Percentiles rank a stretch among this genome's conserved stretches.
Conservation (phyloP, 768 basidiomycete species). For the Tricholoma sp. region DNA sequence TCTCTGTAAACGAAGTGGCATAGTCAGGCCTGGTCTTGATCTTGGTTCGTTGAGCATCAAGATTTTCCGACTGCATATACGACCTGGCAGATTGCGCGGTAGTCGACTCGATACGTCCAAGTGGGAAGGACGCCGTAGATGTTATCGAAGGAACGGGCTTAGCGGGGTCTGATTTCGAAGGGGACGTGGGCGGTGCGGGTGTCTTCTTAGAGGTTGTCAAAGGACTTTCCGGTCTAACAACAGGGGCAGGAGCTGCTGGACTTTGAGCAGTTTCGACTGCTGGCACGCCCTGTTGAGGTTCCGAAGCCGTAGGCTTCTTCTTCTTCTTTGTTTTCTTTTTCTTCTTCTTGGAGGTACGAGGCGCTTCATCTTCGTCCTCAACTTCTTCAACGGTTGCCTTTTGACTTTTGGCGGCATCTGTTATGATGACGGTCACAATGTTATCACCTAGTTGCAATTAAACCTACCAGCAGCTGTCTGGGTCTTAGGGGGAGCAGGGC, state of each 20-base stretch:
- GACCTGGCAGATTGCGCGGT: constrained; percentile 66
- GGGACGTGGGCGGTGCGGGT: constrained; percentile 13
- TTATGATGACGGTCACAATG: background rate
- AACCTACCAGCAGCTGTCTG: background rate
- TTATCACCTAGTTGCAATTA: background rate
- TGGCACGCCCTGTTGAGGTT: constrained; percentile 13
- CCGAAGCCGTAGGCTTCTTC: constrained; percentile 35
- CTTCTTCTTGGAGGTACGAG: constrained; percentile 40
- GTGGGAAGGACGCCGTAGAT: constrained; percentile 28
- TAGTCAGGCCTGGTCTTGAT: constrained; percentile 65
- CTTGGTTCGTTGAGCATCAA: constrained; percentile 52
- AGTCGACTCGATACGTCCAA: constrained; percentile 38
- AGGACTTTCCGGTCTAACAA: constrained; percentile 1
- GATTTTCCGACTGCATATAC: constrained; percentile 53
- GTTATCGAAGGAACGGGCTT: constrained; percentile 19
- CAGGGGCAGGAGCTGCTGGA: constrained; percentile 15
- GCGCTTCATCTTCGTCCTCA: constrained; percentile 59
- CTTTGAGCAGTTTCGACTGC: constrained; percentile 10
- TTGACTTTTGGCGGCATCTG: constrained; percentile 23
- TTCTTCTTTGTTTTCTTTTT: constrained; percentile 70
- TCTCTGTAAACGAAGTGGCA: constrained; percentile 37
- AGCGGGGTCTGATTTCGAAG: constrained; percentile 12
- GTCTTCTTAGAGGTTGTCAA: constrained; percentile 15
- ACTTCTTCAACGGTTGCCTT: constrained; percentile 66
- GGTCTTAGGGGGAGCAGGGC: background rate